Evolutionary conservation across 345 rosid genomes (phyloP), one percentile per base, ranked within the genome.

Genomic region (Erysimum cheiranthoides): DNA sequence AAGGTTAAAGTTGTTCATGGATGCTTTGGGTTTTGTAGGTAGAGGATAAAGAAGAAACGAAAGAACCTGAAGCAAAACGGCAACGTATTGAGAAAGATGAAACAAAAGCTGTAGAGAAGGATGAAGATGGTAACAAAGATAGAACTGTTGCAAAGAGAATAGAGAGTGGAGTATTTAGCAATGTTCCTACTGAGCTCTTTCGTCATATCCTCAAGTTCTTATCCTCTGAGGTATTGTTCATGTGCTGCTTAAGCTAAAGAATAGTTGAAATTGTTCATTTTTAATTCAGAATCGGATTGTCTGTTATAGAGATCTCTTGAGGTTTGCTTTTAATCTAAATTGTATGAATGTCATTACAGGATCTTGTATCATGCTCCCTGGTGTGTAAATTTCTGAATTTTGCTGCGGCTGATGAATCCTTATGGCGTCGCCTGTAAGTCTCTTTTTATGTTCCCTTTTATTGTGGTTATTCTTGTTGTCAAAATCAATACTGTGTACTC

Each of bases 381-480:
- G 96, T 83, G 17, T 93, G 97, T 80, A 93, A 80, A 80, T 90
- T 84, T 76, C 81, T 93, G 52, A 88, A 82, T 70, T 81, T 40
- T 68, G 97, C 93, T 39, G 96, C 97, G 5, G 80, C 93, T 35
- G 98, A 93, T 70, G 98, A 93, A 81, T 86, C 95, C 74, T 76
- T 93, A 52, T 93, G 98, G 98, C 95, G 93, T 70, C 97, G 96
- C 70, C 78, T 93, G 97, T 93, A 76, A 87, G 96, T 82, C 38
- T 70, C 70, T 63, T 81, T 61, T 53, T 17, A 0, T 60, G 11
- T 31, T 38, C 58, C 0, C 3, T 4, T 0, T 4, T 21, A 52
- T 61, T 12, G 45, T 39, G 6, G 38, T 53, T 27, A 43, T 45
- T 21, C n/a, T 16, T 8, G 35, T 57, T 63, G 10, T 46, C 72